Conservation (phyloP, 805 yeast genomes). For the Lipomyces kockii region DNA sequence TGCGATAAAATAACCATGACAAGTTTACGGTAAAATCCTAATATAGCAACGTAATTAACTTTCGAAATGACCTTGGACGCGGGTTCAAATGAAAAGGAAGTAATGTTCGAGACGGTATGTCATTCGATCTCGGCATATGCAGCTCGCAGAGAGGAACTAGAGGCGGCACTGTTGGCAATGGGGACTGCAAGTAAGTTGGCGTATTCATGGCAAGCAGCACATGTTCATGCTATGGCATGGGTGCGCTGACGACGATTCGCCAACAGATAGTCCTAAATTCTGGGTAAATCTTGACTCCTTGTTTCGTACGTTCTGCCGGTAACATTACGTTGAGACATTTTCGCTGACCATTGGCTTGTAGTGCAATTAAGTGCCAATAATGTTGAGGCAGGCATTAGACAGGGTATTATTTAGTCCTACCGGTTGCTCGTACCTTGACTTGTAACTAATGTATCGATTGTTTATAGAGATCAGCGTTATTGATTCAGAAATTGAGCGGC, state of each 20-base stretch:
- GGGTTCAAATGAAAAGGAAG: neutral
- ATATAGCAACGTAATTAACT: neutral
- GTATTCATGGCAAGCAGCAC: neutral
- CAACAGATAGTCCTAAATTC: neutral
- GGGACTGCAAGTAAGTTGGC: neutral
- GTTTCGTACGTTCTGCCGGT: neutral
- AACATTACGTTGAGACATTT: neutral
- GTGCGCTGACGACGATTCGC: neutral
- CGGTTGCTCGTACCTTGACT: neutral
- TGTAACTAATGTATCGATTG: neutral
- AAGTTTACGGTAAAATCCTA: neutral
- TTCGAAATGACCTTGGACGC: neutral
- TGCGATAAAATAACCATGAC: neutral
- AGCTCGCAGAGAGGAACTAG: neutral
- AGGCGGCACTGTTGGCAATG: neutral
- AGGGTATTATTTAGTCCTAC: neutral
- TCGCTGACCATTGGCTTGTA: neutral
- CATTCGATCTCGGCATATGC: neutral
- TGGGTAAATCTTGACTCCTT: constrained; percentile 1
- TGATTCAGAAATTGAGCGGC: neutral
- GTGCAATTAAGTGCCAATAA: neutral
- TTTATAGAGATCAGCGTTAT: neutral
- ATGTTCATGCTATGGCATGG: neutral
- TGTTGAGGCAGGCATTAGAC: neutral
- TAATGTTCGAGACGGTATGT: neutral